These are phyloP conservation scores for Panaeolus papilionaceus DNA, from an alignment of 768 basidiomycete species.

Conservation along the genomic window DNA sequence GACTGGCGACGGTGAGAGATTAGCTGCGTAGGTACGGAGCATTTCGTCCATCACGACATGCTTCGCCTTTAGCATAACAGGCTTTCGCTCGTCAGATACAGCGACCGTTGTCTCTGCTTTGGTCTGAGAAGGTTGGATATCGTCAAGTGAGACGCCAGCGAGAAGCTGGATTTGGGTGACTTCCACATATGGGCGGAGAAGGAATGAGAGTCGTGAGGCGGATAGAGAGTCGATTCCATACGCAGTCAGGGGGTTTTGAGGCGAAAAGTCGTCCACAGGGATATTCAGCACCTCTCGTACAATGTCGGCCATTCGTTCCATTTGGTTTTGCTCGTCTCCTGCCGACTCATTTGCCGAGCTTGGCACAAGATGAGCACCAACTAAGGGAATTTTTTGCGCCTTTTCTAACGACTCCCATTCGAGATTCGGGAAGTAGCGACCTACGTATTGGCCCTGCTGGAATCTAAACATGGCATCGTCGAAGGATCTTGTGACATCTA, in stretches of 20 bases:
- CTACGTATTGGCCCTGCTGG: constrained; percentile 25
- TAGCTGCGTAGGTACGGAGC: constrained; percentile 17
- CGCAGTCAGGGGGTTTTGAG: constrained; percentile 43
- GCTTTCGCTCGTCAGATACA: constrained; percentile 17
- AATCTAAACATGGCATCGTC: constrained; percentile 38
- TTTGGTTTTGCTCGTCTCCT: constrained; percentile 15
- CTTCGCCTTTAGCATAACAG: constrained; percentile 15
- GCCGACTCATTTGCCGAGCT: neutral
- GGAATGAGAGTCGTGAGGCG: constrained; percentile 42
- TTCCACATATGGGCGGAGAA: constrained; percentile 34
- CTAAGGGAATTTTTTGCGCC: constrained; percentile 28
- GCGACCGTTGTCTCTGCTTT: constrained; percentile 18
- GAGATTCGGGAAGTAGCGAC: constrained; percentile 39
- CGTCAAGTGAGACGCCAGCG: constrained; percentile 37
- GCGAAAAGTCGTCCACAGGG: constrained; percentile 37
- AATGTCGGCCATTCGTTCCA: constrained; percentile 20
- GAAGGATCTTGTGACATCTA: constrained; percentile 36
- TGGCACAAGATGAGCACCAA: constrained; percentile 26
- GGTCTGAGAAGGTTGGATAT: constrained; percentile 32
- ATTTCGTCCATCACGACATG: constrained; percentile 24
- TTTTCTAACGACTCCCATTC: constrained; percentile 35
- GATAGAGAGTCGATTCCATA: constrained; percentile 52
- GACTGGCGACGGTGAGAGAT: constrained; percentile 7
- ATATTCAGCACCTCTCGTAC: constrained; percentile 35
- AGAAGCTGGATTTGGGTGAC: constrained; percentile 44